Conservation (phyloP, 1,284 basidiomycete species). For the Apiotrichum porosum region DNA sequence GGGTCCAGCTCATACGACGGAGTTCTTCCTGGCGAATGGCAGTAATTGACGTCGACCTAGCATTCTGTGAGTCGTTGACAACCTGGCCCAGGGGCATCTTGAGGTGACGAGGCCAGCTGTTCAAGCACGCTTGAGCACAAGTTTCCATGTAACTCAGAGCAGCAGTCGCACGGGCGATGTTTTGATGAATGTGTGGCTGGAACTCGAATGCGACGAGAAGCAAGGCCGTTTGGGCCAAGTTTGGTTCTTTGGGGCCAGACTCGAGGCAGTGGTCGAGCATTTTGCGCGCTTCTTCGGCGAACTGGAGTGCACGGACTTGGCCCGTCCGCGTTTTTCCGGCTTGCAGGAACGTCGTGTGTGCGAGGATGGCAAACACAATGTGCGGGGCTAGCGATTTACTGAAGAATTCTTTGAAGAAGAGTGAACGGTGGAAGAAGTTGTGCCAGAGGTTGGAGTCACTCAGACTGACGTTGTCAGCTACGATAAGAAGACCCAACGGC, state of each 20-base stretch:
- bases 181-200: conserved; percentile 28
- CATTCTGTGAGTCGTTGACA: conserved; percentile 14
- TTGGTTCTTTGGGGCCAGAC: conserved; percentile 18
- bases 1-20: conserved; percentile 29
- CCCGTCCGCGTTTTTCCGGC: conserved; percentile 15
- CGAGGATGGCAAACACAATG: conserved; percentile 27
- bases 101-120: background rate
- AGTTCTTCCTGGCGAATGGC: conserved; percentile 27
- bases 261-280: conserved; percentile 26
- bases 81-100: background rate
- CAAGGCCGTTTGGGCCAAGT: conserved; percentile 26
- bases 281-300: conserved; percentile 23
- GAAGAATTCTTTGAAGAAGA: conserved; percentile 21
- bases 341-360: conserved; percentile 24
- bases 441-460: conserved; percentile 21
- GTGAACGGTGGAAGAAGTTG: conserved; percentile 22
- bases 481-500: background rate
- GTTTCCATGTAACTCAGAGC: conserved; percentile 23
- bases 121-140: conserved; percentile 14
- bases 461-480: conserved; percentile 9
- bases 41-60: conserved; percentile 6
- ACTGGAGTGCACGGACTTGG: conserved; percentile 21
- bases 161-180: conserved; percentile 14
- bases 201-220: conserved; percentile 31
- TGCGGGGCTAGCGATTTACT: conserved; percentile 11